Evolutionary conservation across 176 grass and related monocot genomes (phyloP), one percentile per base, ranked within the genome.

Genomic region (Sorghum bicolor): DNA sequence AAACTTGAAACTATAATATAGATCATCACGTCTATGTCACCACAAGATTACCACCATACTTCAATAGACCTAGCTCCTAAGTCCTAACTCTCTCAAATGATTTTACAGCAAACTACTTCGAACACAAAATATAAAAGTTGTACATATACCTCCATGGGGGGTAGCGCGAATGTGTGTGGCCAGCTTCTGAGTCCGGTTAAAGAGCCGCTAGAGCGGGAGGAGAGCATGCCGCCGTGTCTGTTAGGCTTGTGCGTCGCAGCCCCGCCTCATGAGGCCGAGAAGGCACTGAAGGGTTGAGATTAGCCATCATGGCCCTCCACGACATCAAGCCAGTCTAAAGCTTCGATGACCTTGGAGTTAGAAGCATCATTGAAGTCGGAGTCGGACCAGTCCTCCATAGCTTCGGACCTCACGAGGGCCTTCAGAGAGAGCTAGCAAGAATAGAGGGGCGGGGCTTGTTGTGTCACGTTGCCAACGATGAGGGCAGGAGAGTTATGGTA

Each of bases 181-280:
- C 20, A 86, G 86, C 58, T 93, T 91, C 89, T 98, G 96, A 10
- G 74, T 95, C 16, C 85, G 89, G 75, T 98, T 98, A 57, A 91
- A 93, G 62, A 95, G 60, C 37, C 93, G 93, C 78, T 95, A 93
- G 60, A 95, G 60, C 2, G 93, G 91, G 25, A 86, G 8, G 96
- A 90, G 37, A 93, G 89, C 50, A 98, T 64, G 4, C 93, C 93
- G 16, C 96, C 93, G 45, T 98, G 96, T 22, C 93, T 91, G 72
- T 98, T 98, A 5, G 96, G 96, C 66, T 89, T 78, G 20, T 89
- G 71, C 4, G 89, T 69, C 12, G 53, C 69, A 0, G 87, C 66
- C 2, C 41, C 22, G 11, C 80, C 84, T 55, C 84, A 86, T 1
- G 84, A 67, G 1, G 70, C 43, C 36, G 92, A 82, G 78, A 92